Conservation (phyloP, 371 early-diverging fungal species). For the Sporodiniella umbellata region DNA sequence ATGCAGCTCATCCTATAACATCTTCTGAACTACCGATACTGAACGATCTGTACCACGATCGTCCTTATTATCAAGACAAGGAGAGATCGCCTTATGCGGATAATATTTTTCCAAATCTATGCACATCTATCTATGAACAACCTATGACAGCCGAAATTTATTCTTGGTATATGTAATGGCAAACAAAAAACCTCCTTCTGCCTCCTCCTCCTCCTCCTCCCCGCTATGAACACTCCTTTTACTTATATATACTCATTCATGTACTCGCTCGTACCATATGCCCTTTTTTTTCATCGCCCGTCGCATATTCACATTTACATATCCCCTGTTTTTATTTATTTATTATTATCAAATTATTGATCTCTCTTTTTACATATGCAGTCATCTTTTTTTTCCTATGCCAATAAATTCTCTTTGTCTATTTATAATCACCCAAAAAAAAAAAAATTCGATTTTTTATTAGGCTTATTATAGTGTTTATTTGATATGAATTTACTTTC, state of each 20-base stretch:
- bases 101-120: too few relatives aligned
- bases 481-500: too few relatives aligned
- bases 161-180: neutral
- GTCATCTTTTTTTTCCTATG: neutral
- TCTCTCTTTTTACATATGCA: neutral
- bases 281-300: too few relatives aligned
- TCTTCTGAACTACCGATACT: neutral
- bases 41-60: neutral
- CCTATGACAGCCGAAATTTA: neutral
- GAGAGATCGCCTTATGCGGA: too few relatives aligned
- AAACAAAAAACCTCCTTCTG: neutral
- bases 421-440: too few relatives aligned
- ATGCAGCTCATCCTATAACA: too few relatives aligned
- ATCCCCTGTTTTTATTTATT: neutral
- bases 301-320: too few relatives aligned
- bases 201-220: too few relatives aligned
- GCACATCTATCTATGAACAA: slow-evolving; percentile 2
- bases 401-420: too few relatives aligned
- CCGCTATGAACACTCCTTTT: neutral
- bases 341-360: neutral
- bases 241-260: neutral
- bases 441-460: too few relatives aligned
- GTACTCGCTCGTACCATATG: neutral
- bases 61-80: neutral
- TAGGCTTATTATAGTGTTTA: too few relatives aligned